Base-by-base conservation (phyloP, 169 alveolate genomes). In the Eimeria mitis region DNA sequence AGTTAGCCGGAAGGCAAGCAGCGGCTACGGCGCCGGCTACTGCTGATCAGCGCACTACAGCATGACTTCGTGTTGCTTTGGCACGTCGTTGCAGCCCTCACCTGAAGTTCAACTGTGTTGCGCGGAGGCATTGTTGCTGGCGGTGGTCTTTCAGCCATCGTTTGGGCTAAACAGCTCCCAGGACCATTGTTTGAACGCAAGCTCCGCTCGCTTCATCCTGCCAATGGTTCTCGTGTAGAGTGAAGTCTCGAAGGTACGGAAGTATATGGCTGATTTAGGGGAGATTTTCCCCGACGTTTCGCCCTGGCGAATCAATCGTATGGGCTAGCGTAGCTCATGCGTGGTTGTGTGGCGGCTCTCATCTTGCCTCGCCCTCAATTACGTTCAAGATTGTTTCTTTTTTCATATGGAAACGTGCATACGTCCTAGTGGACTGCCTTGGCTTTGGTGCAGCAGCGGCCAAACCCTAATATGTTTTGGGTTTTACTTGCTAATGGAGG, bases 1-100 rank as follows among this genome's bases (percentile, higher is more conserved):
- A 91, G 71, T 52, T 59, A 63, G 47, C 65, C 61, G 79, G 70
- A 79, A 71, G 83, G 89, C 94, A 92, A 65, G 70, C 87, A 54
- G 23, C 70, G 28, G 92, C 96, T 68, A 40, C 42, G 65, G 94
- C 75, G 28, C 28, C 94, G 9, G 94, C 63, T 83, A 59, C 88
- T 21, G 89, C 94, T 79, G 79, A n/a, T 34, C 52, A 65, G 61
- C 40, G 85, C 75, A 31, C 91, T 21, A 71, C 89, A 9, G 44
- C 92, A 44, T 87, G 63, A 87, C 34, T 34, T 49, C 83, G 31
- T 42, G 59, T n/a, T 65, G 49, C 37, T 1, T 44, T 71, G 52
- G 11, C 81, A 78, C 40, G 68, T 13, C 47, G 40, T 14, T 42
- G 52, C 52, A 21, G 68, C 89, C 89, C 28, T 40, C 54, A 71